phyloP scores from a whole-genome alignment of 1,139 yeast species.

The Yamadazyma diddensiae region DNA sequence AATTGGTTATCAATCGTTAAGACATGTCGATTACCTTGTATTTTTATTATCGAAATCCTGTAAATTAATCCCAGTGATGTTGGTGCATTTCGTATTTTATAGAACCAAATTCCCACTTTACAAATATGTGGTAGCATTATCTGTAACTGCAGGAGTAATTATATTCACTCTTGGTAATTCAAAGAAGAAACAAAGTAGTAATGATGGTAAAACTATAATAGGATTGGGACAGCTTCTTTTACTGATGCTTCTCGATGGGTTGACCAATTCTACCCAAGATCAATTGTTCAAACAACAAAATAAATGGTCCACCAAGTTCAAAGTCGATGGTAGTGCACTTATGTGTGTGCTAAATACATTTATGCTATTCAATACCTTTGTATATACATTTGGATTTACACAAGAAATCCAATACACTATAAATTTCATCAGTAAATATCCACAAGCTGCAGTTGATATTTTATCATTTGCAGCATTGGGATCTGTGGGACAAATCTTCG shows the following conservation, averaged over 20 bases:
- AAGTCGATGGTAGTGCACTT: constrained; percentile 67
- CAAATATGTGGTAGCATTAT: constrained; percentile 72
- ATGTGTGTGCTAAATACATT: constrained; percentile 80
- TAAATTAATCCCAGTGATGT: constrained; percentile 87
- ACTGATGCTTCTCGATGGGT: constrained; percentile 81
- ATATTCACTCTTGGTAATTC: constrained; percentile 60
- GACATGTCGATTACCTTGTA: constrained; percentile 83
- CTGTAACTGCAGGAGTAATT: constrained; percentile 79
- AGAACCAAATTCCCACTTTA: constrained; percentile 68
- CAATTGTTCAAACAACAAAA: constrained; percentile 55
- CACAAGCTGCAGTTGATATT: constrained; percentile 54
- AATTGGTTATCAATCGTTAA: constrained; percentile 67
- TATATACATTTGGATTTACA: constrained; percentile 43
- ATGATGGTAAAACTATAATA: constrained; percentile 41
- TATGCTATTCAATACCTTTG: constrained; percentile 39
- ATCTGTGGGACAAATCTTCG: constrained; percentile 88
- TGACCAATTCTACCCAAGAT: constrained; percentile 93
- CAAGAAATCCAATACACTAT: constrained; percentile 49
- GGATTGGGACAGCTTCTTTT: constrained; percentile 61
- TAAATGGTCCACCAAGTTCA: constrained; percentile 9
- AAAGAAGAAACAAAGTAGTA: constrained; percentile 17
- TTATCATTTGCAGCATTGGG: constrained; percentile 74
- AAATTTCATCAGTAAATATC: constrained; percentile 40
- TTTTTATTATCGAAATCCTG: constrained; percentile 88
- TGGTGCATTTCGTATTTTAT: constrained; percentile 74